These are phyloP conservation scores for Cyclotella atomus DNA, from an alignment of 108 stramenopile genomes.

Conservation along the genomic window DNA sequence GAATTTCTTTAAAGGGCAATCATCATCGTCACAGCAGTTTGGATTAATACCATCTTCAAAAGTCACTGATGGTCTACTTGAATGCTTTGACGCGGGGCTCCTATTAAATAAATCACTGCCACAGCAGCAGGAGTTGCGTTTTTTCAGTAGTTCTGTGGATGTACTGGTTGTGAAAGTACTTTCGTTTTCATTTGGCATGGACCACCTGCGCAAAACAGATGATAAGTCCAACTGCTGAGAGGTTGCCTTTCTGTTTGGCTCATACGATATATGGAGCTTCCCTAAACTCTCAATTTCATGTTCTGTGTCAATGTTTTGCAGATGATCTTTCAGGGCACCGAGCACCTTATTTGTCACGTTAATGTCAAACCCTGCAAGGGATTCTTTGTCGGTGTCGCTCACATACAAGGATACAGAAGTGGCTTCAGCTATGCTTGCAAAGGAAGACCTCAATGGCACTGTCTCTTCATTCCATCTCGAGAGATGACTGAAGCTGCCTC, in stretches of 20 bases:
- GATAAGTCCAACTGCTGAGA: background rate
- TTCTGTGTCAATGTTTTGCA: background rate
- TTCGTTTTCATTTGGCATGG: background rate
- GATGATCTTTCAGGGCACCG: background rate
- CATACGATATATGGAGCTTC: background rate
- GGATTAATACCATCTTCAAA: background rate
- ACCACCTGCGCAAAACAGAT: background rate
- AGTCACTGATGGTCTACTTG: background rate
- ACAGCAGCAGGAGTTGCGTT: background rate
- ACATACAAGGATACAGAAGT: background rate
- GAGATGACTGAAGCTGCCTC: background rate
- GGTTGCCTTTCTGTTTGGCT: background rate
- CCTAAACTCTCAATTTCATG: slow-evolving; percentile 10
- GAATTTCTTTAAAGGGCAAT: background rate
- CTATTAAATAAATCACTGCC: background rate
- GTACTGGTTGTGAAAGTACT: background rate
- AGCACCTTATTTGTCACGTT: background rate
- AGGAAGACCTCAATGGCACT: background rate
- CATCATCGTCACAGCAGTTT: background rate
- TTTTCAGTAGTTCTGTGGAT: background rate
- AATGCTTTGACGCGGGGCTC: background rate
- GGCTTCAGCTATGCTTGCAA: background rate
- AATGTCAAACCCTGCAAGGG: background rate
- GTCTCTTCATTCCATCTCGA: background rate
- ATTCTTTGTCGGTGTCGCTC: background rate